Evolutionary conservation across 2,329 filamentous ascomycete genomes (phyloP), one percentile per base, ranked within the genome.

Genomic region (Penicillium janthinellum): DNA sequence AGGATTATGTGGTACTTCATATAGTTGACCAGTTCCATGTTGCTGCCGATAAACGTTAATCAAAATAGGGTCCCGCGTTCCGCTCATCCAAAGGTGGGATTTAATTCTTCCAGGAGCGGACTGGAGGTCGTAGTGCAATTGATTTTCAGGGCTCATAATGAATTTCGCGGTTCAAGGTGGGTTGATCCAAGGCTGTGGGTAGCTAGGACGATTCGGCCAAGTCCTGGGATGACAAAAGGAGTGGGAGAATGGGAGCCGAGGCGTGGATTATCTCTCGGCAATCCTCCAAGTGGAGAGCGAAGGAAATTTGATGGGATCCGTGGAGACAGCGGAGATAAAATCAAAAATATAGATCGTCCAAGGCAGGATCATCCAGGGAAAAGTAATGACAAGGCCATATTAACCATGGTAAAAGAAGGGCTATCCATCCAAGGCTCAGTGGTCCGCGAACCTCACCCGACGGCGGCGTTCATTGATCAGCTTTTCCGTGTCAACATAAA

Each of bases 401-500:
- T 35, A 49, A 35, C 28, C 14, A 49, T n/a, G 31, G 31, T 35
- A 20, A 49, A 8, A 25, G 47, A 34, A 31, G n/a, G 10, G 14
- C 7, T 15, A 28, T 25, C 14, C 34, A 25, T 58, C 51, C 59
- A 15, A 48, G 34, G 49, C 56, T 73, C 70, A 74, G 57, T 70
- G 64, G 28, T 62, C 68, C 50, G 67, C 68, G 59, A 77, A 76
- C 63, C 74, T 74, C 59, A 76, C 72, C 48, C 73, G 73, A 56
- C 75, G 75, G 52, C 74, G 74, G 62, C 90, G 83, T 64, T 91
- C 87, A 71, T 90, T 86, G 69, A 95, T 93, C 76, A 89, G 83
- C 74, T 85, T 85, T 79, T 95, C 91, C 54, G 91, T 95, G 69
- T 88, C 85, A 81, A 90, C 84, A 83, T 96, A 96, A 77, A 96